Conservation (phyloP, 1,284 basidiomycete species). For the Cryptococcus maquisensis region DNA sequence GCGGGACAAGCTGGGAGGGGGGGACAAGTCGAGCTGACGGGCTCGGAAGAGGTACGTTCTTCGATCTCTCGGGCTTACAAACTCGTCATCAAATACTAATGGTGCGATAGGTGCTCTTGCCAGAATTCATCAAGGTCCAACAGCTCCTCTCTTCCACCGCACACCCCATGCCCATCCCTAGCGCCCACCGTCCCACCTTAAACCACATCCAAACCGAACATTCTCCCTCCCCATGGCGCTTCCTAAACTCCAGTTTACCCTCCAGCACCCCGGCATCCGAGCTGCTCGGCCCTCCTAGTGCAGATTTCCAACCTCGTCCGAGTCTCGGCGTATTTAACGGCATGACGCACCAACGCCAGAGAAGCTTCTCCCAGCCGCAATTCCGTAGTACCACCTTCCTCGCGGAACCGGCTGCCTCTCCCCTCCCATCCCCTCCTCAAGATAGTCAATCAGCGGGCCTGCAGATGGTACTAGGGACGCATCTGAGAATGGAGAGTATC, state of each 20-base stretch:
- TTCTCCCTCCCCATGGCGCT: neutral
- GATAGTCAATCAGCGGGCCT: too few species aligned
- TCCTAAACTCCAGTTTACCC: neutral
- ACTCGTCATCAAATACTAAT: neutral
- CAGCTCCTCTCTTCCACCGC: neutral
- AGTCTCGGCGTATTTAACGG: neutral
- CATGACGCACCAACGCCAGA: neutral
- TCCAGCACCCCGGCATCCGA: neutral
- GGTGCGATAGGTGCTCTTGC: constrained; percentile 3
- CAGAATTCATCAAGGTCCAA: constrained; percentile 9
- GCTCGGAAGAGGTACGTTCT: constrained; percentile 19
- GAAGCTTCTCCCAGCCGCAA: too few species aligned
- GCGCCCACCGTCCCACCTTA: neutral
- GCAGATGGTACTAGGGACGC: too few species aligned
- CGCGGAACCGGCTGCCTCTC: too few species aligned
- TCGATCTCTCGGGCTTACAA: neutral
- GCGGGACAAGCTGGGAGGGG: constrained; percentile 22
- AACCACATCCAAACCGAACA: too few species aligned
- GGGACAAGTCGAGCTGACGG: constrained; percentile 30
- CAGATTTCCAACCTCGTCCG: neutral
- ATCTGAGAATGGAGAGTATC: too few species aligned
- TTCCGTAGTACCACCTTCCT: too few species aligned
- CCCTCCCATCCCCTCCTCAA: too few species aligned
- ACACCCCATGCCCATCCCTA: neutral
- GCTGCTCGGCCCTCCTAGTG: neutral